A percentile compares a stretch with the other conserved stretches of the same genome.
Evolutionary conservation across 139 green algal species (phyloP).

Genomic region (Coelastrella sp.): DNA sequence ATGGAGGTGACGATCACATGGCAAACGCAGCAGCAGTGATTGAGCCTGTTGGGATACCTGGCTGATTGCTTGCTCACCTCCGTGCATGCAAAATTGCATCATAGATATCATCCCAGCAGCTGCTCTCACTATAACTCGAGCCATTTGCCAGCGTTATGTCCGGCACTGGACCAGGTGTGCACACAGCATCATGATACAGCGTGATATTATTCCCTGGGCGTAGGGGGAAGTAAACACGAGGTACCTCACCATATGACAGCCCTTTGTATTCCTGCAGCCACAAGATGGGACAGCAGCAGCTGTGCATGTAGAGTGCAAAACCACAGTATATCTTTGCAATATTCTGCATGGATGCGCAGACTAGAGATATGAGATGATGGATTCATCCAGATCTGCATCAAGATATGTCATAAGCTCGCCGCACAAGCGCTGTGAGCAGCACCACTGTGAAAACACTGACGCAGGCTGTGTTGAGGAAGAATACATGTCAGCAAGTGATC

Average conservation of each 20-base stretch:
- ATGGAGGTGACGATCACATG: too few relatives aligned
- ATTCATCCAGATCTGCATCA: too few relatives aligned
- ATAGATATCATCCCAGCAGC: conserved; percentile 48
- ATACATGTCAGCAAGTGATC: too few relatives aligned
- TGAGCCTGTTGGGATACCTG: not conserved
- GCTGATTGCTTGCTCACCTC: not conserved
- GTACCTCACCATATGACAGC: conserved; percentile 42
- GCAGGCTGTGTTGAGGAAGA: too few relatives aligned
- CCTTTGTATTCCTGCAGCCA: not conserved
- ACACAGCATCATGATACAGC: conserved; percentile 73
- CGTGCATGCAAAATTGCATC: conserved; percentile 28
- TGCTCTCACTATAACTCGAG: conserved; percentile 16
- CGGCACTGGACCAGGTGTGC: conserved; percentile 36
- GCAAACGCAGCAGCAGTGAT: too few relatives aligned
- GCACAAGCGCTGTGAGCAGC: too few relatives aligned
- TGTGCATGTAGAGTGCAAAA: too few relatives aligned
- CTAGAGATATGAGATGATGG: too few relatives aligned
- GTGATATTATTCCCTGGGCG: conserved; percentile 55
- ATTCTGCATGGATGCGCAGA: too few relatives aligned
- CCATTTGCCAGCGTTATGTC: conserved; percentile 12
- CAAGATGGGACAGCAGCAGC: not conserved
- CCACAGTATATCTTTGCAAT: too few relatives aligned
- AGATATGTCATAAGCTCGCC: too few relatives aligned
- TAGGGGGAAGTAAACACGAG: conserved; percentile 61
- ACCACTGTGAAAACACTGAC: too few relatives aligned